Base-by-base conservation (phyloP, 345 rosid genomes). In the Populus ilicifolia region DNA sequence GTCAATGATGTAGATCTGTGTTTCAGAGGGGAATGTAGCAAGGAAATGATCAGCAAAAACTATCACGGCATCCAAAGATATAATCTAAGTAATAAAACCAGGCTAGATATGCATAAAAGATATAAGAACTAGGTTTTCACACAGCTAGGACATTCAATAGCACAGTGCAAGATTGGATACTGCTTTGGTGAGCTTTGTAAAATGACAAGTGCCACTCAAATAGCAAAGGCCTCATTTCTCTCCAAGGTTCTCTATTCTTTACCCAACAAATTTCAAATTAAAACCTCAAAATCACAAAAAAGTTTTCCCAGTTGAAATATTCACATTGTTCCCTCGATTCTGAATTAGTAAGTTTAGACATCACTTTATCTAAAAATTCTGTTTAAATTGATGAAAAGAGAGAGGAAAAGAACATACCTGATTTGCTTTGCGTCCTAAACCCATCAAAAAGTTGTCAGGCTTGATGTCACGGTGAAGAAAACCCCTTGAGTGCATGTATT, bases 401-500 rank as follows among this genome's bases (percentile, higher is more conserved):
- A 2, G 5, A 12, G 23, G 8, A 72, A 41, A 23, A 5, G 17
- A 23, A 61, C 10, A 20, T 76, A 92, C 97, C 90, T 91, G 94
- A 86, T 91, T 91, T 67, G 94, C 94, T 83, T 89, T 91, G 81
- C 92, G 92, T 39, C 95, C 95, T 25, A 92, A 83, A 27, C 97
- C 97, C 97, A 92, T 89, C 61, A 92, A 85, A 72, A 92, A 92
- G 81, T 92, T 92, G 79, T 91, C 97, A 75, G 97, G 97, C 86
- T 92, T 92, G 75, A 92, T 92, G 79, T 92, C 95, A 77, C 97
- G 97, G 80, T 92, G 97, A 86, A 92, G 95, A 80, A 92, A 91
- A 69, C 92, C 92, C 46, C 91, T 84, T 36, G 84, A 81, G 75
- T 92, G 97, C 93, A 91, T 86, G 79, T 76, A 89, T 54, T 91